phyloP scores from a whole-genome alignment of 108 stramenopile genomes.

The Pseudonitzschia delicatissima region DNA sequence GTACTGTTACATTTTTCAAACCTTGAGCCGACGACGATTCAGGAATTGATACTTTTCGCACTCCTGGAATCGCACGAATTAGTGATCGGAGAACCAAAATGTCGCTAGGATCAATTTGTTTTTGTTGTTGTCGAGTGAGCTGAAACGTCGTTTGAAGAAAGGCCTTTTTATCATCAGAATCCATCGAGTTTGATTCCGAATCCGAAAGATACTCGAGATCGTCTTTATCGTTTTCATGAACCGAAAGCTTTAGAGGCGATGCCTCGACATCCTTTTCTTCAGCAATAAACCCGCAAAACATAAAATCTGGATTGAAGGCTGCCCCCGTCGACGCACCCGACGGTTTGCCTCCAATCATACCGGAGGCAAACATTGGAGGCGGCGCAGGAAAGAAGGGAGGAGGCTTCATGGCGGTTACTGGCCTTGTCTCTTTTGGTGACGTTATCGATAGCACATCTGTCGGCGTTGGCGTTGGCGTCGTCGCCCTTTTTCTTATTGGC shows the following conservation, averaged over 20 bases:
- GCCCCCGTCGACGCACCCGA: background rate
- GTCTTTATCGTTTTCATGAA: too few relatives aligned
- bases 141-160: constrained; percentile 20
- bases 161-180: background rate
- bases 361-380: background rate
- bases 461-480: background rate
- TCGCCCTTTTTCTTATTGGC: background rate
- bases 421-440: background rate
- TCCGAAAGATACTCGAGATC: too few relatives aligned
- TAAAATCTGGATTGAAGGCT: constrained; percentile 41
- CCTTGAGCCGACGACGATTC: constrained; percentile 4
- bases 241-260: too few relatives aligned
- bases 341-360: background rate
- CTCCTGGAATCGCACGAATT: constrained; percentile 55
- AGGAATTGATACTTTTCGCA: constrained; percentile 50
- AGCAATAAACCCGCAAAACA: constrained; percentile 53
- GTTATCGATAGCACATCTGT: background rate
- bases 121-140: background rate
- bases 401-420: background rate
- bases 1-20: constrained; percentile 35
- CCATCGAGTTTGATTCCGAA: constrained; percentile 5
- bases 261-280: constrained; percentile 13
- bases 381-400: background rate
- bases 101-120: background rate
- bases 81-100: constrained; percentile 46